Conservation (phyloP, 208 protist species). For the Herpetomonas samuelpessoai region DNA sequence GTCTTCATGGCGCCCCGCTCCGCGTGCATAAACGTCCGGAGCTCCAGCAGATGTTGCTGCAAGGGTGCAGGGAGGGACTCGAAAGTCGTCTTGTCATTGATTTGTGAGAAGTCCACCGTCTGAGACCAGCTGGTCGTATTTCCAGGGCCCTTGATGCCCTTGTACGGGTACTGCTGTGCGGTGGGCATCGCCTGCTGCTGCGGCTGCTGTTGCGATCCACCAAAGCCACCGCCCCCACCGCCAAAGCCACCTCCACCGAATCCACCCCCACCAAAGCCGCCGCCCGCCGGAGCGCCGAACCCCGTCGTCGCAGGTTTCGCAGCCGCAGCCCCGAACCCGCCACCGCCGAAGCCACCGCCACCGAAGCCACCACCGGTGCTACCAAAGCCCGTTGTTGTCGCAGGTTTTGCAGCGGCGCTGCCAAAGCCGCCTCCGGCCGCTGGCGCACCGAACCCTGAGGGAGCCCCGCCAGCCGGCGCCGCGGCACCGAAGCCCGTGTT, state of each 20-base stretch:
- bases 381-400: not conserved
- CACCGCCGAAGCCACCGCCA: not conserved
- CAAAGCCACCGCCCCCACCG: not conserved
- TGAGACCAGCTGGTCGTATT: constrained; percentile 53
- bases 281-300: constrained; percentile 7
- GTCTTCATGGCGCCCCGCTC: constrained; percentile 53
- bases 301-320: constrained; percentile 7
- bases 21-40: constrained; percentile 69
- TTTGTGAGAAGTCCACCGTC: constrained; percentile 63
- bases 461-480: too few relatives aligned
- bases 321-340: constrained; percentile 13
- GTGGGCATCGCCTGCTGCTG: constrained; percentile 5
- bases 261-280: constrained; percentile 4
- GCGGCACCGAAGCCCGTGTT: not conserved
- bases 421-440: not conserved
- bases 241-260: not conserved
- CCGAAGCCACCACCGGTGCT: not conserved
- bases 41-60: constrained; percentile 74
- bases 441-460: not conserved
- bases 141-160: constrained; percentile 68
- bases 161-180: constrained; percentile 49
- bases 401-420: too few relatives aligned
- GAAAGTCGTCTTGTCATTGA: constrained; percentile 70
- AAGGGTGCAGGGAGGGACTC: constrained; percentile 58
- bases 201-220: constrained; percentile 3